A percentile compares a stretch with the other conserved stretches of the same genome.
phyloP scores from a whole-genome alignment of 2,329 filamentous ascomycete genomes.

The Colletotrichum liriopes region DNA sequence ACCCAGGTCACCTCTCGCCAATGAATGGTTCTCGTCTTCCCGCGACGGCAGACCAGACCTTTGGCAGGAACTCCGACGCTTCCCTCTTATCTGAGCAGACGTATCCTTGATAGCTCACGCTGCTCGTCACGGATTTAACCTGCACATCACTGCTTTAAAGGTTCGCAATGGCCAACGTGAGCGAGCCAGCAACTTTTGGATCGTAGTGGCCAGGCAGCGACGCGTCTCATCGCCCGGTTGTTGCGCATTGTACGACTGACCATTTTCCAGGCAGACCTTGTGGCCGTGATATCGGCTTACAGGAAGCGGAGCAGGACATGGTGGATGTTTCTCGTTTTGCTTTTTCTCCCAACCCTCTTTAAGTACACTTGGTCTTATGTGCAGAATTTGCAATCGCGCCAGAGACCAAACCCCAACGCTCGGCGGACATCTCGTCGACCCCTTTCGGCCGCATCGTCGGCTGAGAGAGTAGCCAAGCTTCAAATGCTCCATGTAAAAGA shows the following conservation, averaged over 20 bases:
- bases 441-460: slow-evolving; percentile 10
- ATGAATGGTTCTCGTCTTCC: neutral
- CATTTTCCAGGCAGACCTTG: neutral
- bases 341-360: slow-evolving; percentile 8
- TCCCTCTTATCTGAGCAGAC: neutral
- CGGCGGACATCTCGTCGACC: neutral
- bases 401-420: neutral
- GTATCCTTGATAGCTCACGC: neutral
- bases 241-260: neutral
- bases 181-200: neutral
- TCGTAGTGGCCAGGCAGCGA: neutral
- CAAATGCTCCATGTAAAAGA: neutral
- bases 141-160: neutral
- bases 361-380: slow-evolving; percentile 4
- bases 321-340: slow-evolving; percentile 5
- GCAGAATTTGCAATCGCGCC: neutral
- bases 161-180: neutral
- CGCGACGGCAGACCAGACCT: neutral
- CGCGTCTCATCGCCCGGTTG: neutral
- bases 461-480: neutral
- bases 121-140: neutral
- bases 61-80: neutral
- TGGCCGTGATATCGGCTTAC: no score
- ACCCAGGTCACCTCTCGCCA: slow-evolving; percentile 6
- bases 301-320: no score